Evolutionary conservation across 2,329 filamentous ascomycete species (phyloP).

Genomic region (Pseudophaeomoniella oleicola): DNA sequence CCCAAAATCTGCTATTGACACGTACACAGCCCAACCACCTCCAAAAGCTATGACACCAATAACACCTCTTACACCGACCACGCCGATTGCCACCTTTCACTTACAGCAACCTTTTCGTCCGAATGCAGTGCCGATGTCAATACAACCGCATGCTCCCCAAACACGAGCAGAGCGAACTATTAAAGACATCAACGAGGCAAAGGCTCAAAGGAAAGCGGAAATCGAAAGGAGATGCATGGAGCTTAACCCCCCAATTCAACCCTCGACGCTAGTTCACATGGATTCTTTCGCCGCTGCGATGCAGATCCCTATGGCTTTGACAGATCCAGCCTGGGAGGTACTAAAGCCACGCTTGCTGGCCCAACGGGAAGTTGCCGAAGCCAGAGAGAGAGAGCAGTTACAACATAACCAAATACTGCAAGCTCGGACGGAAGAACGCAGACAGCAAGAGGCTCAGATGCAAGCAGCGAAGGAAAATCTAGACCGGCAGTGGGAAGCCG

Average conservation of each 20-base stretch:
- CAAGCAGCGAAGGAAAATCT: conserved; percentile 43
- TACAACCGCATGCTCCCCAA: conserved; percentile 9
- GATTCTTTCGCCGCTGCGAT: conserved; percentile 61
- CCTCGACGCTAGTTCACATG: conserved; percentile 52
- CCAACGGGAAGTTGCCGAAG: conserved; percentile 52
- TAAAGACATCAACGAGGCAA: conserved; percentile 49
- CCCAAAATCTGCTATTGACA: too few relatives aligned
- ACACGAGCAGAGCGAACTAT: conserved; percentile 36
- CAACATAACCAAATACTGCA: conserved; percentile 29
- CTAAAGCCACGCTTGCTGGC: conserved; percentile 52
- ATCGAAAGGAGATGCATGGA: conserved; percentile 56
- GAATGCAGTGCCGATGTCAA: neutral
- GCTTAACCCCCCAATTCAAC: conserved; percentile 50
- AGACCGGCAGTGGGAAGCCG: conserved; percentile 57
- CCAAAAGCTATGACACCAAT: too few relatives aligned
- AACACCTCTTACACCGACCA: too few relatives aligned
- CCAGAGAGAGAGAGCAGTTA: conserved; percentile 35
- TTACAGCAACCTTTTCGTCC: conserved; percentile 7
- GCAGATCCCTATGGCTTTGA: conserved; percentile 53
- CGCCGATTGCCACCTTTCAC: neutral
- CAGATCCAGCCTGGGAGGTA: conserved; percentile 54
- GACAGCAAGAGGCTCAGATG: conserved; percentile 31
- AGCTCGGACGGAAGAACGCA: conserved; percentile 31
- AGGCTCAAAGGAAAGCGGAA: conserved; percentile 49
- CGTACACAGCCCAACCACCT: too few relatives aligned